These are phyloP conservation scores for Sclerotinia nivalis DNA, from an alignment of 2,329 filamentous ascomycete genomes.

Conservation along the genomic window DNA sequence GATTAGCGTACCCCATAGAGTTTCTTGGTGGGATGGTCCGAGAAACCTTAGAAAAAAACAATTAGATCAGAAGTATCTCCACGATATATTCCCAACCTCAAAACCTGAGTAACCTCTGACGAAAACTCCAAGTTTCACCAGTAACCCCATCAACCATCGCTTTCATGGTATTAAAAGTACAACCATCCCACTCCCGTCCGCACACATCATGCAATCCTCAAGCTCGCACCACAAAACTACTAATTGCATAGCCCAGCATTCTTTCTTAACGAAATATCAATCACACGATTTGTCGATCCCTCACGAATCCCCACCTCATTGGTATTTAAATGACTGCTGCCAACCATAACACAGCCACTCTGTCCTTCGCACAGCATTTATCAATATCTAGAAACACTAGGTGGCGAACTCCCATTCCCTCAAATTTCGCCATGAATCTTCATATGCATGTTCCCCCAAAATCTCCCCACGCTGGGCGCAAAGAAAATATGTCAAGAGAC, in stretches of 20 bases:
- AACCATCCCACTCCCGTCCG: not conserved
- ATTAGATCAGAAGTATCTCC: not conserved
- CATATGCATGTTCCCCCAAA: not conserved
- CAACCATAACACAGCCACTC: slow-evolving; percentile 10
- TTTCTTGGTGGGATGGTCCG: not conserved
- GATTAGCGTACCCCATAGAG: no score
- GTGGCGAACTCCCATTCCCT: slow-evolving; percentile 12
- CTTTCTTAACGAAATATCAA: not conserved
- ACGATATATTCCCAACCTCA: not conserved
- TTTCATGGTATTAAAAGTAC: not conserved
- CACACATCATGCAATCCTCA: not conserved
- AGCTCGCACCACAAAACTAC: not conserved
- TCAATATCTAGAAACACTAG: not conserved
- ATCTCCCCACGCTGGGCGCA: slow-evolving; percentile 3
- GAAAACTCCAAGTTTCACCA: not conserved
- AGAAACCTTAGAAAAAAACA: not conserved
- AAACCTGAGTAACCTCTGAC: not conserved
- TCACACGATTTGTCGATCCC: slow-evolving; percentile 9
- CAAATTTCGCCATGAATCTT: not conserved
- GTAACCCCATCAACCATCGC: not conserved
- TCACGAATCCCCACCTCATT: not conserved
- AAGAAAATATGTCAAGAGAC: not conserved
- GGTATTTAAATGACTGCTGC: not conserved
- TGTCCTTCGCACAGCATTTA: slow-evolving; percentile 7
- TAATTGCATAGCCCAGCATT: not conserved